Base-by-base conservation (phyloP, 108 stramenopile species). In the Heterococcus sp. region DNA sequence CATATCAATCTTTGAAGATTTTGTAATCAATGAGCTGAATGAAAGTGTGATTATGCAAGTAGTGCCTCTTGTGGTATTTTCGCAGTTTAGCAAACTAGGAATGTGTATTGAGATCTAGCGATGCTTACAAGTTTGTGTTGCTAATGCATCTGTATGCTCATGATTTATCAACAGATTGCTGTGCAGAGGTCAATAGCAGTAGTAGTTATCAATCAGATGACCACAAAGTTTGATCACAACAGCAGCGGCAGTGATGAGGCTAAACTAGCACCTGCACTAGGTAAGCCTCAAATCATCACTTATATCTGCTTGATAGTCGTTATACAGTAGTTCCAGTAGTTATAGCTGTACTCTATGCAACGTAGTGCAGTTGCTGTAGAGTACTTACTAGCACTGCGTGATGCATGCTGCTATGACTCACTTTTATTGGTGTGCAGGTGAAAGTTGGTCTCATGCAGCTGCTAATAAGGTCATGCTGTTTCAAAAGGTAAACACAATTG, bases 171-270 rank as follows among this genome's bases (percentile, higher is more conserved):
- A 35, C 66, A 29, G 29, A 5, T 4, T 29, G 66, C 58, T 75
- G 65, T 8, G 32, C 66, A 8, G 4, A 14, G 11, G n/a, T 11
- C 14, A 31, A 67, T 65, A 34, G 95, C 95, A 2, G 92, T 94
- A 26, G 91, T 96, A 11, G 92, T 91, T 14, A 89, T 92, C 76
- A 97, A 97, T 87, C 96, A 97, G 84, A 93, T 97, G 94, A 97
- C 96, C 29, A 95, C 91, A 65, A 90, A 88, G 14, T n/a, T 71
- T 8, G 71, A 78, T 46, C 70, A 71, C 34, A 30, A 91, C 36
- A 85, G 73, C 26, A 80, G 68, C 46, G n/a, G 70, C 66, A 38
- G 68, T 38, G 79, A 68, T 28, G 76, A 74, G 35, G 84, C 87
- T 0, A 73, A 84, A 35, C 34, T 90, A 46, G 92, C 93, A 32